Evolutionary conservation across 164 flowering plant species (phyloP), one percentile per base, ranked within the genome.

Genomic region (Vitis labrusca): DNA sequence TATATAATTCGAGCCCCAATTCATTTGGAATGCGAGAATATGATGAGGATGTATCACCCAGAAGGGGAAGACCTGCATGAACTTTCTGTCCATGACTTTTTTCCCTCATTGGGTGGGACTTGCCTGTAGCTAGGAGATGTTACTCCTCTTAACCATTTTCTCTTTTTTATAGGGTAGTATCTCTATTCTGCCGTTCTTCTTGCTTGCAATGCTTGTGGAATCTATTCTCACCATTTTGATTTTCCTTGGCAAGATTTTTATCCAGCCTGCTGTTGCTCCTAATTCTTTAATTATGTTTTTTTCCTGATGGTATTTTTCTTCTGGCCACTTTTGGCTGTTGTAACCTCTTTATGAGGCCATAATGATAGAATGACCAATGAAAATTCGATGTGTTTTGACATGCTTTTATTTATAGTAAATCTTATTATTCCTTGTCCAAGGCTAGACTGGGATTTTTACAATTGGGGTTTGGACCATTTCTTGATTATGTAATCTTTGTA

Each of bases 21-120:
- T 57, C 78, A 29, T 76, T 74, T 72, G 76, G 69, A 67, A 65
- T 73, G 32, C 55, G 74, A 30, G 76, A 78, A 29, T 63, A 59
- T 49, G 68, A 68, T 12, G 76, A 71, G 60, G 80, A 81, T 69
- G 55, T 50, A 56, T 62, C 74, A 10, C 74, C 79, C 19, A 68
- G 77, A 75, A 72, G 83, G 54, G 65, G 80, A 71, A 65, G 76
- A 63, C 78, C 72, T 59, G 65, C 76, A 4, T 75, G 74, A 78
- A 57, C 58, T 61, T 67, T 70, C 44, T 66, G 17, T 58, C 59
- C 56, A 49, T 27, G 19, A 50, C 50, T 51, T 67, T 62, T 55
- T 68, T 47, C 59, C 58, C 16, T 30, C 51, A 9, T 74, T 67
- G 58, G 73, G 71, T 65, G 64, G 27, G 61, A 44, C 62, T 50